Evolutionary conservation across 176 grass and related monocot species (phyloP).

Genomic region (Coix lacrymajobi): DNA sequence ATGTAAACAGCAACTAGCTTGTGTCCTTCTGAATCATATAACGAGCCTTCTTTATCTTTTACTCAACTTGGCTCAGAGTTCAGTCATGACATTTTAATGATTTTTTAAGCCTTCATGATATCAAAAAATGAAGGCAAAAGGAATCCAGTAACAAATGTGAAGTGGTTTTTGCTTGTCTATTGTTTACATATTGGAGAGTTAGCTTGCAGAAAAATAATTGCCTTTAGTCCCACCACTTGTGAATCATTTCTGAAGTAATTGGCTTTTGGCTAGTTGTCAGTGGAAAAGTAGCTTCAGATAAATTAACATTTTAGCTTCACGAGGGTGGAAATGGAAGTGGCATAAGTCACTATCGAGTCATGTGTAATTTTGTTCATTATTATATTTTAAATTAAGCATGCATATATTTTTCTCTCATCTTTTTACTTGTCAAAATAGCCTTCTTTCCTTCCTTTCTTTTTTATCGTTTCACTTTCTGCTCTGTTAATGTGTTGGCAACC

Average conservation of each 20-base stretch:
- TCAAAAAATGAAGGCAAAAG: background rate
- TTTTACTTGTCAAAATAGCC: background rate
- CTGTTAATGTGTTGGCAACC: background rate
- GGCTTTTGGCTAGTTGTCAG: background rate
- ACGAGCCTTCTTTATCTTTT: background rate
- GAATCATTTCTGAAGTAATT: background rate
- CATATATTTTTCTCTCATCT: background rate
- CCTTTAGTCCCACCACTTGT: background rate
- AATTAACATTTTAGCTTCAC: background rate
- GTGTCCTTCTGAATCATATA: background rate
- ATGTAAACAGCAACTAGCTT: background rate
- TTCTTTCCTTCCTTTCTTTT: background rate
- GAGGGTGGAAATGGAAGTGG: background rate
- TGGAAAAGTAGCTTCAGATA: constrained; percentile 5
- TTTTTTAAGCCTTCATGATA: background rate
- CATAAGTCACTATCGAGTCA: background rate
- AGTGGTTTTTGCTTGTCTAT: background rate
- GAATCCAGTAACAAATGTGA: background rate
- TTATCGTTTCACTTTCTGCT: background rate
- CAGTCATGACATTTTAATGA: background rate
- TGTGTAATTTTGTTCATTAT: background rate
- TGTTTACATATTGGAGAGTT: background rate
- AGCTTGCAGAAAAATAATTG: background rate
- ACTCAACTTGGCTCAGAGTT: background rate
- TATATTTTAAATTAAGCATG: background rate